Percentiles rank a stretch among this genome's conserved stretches.
Evolutionary conservation across 2,329 filamentous ascomycete species (phyloP).

Genomic region (Curvularia spicifera): DNA sequence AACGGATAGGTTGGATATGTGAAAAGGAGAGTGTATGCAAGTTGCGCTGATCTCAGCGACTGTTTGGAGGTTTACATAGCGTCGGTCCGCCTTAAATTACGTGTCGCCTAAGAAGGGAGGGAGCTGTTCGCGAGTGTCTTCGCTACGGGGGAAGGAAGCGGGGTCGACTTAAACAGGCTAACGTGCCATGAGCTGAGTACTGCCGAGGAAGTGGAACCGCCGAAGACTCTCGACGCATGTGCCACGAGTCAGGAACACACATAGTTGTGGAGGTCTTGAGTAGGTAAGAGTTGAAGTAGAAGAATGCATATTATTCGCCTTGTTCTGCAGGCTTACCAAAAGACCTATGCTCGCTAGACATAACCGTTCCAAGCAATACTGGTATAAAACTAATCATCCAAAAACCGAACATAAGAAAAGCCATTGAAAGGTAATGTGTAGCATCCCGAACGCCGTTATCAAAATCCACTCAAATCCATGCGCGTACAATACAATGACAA

Average conservation of each 20-base stretch:
- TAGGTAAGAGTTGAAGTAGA: background rate
- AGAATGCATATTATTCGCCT: slow-evolving; percentile 1
- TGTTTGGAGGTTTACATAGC: background rate
- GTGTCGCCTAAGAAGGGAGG: background rate
- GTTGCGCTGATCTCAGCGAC: background rate
- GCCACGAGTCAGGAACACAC: background rate
- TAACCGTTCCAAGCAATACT: slow-evolving; percentile 3
- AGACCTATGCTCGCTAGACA: slow-evolving; percentile 4
- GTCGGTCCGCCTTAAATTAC: slow-evolving; percentile 2
- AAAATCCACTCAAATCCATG: slow-evolving; percentile 11
- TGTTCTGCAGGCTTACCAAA: background rate
- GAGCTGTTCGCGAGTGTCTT: background rate
- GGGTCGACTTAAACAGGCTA: slow-evolving; percentile 6
- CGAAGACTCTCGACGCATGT: background rate
- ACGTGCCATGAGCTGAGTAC: background rate
- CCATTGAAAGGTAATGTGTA: background rate
- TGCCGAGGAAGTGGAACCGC: slow-evolving; percentile 4
- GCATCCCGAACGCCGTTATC: slow-evolving; percentile 8
- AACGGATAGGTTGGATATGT: background rate
- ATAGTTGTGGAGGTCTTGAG: background rate
- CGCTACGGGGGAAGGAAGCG: slow-evolving; percentile 4
- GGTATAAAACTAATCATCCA: background rate
- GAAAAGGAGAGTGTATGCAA: background rate
- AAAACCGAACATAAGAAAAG: background rate
- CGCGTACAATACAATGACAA: slow-evolving; percentile 8